phyloP scores from a whole-genome alignment of 1,139 yeast species.

The Williopsis jadinii region DNA sequence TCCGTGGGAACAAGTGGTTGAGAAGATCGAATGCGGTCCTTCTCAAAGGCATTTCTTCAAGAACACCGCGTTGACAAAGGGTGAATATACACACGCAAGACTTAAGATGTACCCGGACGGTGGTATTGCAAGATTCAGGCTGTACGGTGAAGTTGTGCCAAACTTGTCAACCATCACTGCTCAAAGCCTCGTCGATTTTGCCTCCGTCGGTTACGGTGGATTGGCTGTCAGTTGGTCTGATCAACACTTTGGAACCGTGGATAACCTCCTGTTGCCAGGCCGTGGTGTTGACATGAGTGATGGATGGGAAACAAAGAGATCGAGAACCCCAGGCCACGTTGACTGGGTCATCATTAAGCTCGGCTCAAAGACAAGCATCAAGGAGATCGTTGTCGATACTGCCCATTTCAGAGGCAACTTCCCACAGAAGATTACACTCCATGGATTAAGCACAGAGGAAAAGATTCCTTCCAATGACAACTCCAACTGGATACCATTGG shows the following conservation, averaged over 20 bases:
- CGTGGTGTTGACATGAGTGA: constrained; percentile 95
- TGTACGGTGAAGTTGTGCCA: constrained; percentile 77
- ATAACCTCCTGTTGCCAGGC: constrained; percentile 83
- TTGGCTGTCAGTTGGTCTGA: constrained; percentile 78
- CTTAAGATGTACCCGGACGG: constrained; percentile 95
- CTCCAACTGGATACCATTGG: constrained; percentile 53
- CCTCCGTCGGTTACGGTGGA: constrained; percentile 83
- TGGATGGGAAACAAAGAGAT: constrained; percentile 97
- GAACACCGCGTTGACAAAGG: constrained; percentile 48
- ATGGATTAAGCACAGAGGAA: constrained; percentile 40
- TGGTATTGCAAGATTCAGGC: constrained; percentile 89
- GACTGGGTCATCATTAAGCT: constrained; percentile 87
- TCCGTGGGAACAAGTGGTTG: constrained; percentile 66
- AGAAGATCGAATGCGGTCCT: constrained; percentile 79
- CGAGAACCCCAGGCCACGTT: constrained; percentile 72
- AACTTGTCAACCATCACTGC: constrained; percentile 36
- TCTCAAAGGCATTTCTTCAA: constrained; percentile 76
- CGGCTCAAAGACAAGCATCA: constrained; percentile 56
- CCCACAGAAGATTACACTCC: constrained; percentile 69
- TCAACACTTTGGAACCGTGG: constrained; percentile 90
- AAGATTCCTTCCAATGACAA: constrained; percentile 33
- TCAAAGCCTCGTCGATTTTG: constrained; percentile 53
- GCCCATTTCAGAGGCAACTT: constrained; percentile 92
- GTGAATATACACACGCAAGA: constrained; percentile 69
- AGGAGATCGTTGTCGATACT: constrained; percentile 70